Base-by-base conservation (phyloP, 805 yeast species). In the Yamadazyma tumulicola region DNA sequence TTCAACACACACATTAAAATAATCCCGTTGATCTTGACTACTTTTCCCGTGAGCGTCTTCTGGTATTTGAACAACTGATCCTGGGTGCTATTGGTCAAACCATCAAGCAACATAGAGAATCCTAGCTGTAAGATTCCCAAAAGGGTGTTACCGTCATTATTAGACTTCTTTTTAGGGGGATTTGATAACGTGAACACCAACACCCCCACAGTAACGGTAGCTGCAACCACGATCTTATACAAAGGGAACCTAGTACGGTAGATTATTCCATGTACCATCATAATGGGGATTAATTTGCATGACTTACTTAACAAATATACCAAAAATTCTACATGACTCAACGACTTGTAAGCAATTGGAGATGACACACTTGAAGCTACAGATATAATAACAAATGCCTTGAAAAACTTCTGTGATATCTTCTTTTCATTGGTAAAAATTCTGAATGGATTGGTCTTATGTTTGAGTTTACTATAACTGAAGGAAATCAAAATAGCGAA, bases 281-380 rank as follows among this genome's bases (percentile, higher is more conserved):
- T 79, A n/a, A 91, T 95, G 0, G 99, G 99, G 15, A 93, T 77
- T 57, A 93, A 70, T 51, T 93, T 93, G 56, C 97, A 91, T 35
- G 95, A 82, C 54, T 93, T 93, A 13, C 96, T 95, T 41, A 93
- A 70, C 43, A 91, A 72, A 48, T 77, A 82, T 0, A 94, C 83
- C 51, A 93, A 64, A 53, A 85, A 93, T 52, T 86, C 96, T 20
- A 93, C 91, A 55, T 91, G 86, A 32, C 74, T 69, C 40, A 91
- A 62, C 13, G 95, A 77, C 26, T 79, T 74, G 41, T 86, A 79
- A 1, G 95, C 93, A 29, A 93, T 60, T 4, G 96, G 96, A 2
- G 89, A 74, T 1, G 96, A 78, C 17, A 89, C 49, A 15, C 94
- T 78, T 48, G 89, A 91, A 6, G 95, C 77, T 3, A 79, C 40